phyloP scores from a whole-genome alignment of 83 land plant genomes.

The Thuja plicata region DNA sequence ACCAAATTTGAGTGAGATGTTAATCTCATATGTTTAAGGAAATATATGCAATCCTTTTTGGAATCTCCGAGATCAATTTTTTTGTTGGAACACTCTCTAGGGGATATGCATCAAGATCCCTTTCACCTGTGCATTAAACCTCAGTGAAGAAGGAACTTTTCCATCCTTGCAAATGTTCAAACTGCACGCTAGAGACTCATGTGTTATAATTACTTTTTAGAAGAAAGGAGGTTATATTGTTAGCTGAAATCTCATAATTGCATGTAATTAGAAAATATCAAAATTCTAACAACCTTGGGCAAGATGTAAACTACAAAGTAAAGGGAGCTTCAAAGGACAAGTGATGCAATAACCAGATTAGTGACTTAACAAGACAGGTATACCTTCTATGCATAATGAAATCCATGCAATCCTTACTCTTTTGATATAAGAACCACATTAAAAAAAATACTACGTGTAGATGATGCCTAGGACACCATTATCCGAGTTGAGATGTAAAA shows the following conservation, averaged over 20 bases:
- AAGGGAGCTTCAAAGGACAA: neutral
- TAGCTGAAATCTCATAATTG: neutral
- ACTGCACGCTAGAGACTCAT: neutral
- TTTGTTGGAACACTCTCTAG: neutral
- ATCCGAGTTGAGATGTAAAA: neutral
- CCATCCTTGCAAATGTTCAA: neutral
- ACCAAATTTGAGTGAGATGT: neutral
- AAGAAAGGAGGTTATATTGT: neutral
- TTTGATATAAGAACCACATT: neutral
- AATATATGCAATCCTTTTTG: neutral
- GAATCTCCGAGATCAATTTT: neutral
- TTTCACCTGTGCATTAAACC: too few relatives aligned
- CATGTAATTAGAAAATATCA: neutral
- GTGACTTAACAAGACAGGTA: neutral
- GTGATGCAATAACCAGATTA: neutral
- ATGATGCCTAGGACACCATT: too few relatives aligned
- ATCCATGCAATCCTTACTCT: neutral
- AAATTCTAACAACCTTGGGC: neutral
- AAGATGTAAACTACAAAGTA: neutral
- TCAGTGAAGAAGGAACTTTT: too few relatives aligned
- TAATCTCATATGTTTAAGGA: neutral
- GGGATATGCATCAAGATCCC: too few relatives aligned
- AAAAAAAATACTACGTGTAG: too few relatives aligned
- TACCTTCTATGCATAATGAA: neutral
- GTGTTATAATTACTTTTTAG: neutral